Evolutionary conservation across 352 stramenopile genomes (phyloP).

Genomic region (Phytophthora sp.): DNA sequence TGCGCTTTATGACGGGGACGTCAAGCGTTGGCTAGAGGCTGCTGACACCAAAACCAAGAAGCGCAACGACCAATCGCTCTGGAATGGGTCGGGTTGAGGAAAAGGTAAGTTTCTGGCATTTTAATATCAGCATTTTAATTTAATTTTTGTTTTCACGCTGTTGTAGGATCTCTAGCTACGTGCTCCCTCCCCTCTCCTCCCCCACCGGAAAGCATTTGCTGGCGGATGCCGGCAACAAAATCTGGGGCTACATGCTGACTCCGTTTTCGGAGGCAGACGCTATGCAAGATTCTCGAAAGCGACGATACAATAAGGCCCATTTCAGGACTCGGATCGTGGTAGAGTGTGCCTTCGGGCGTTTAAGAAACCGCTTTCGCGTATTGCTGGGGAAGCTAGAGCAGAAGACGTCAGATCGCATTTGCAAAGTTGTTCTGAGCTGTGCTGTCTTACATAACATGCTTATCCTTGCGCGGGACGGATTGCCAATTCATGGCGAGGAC

Average conservation of each 20-base stretch:
- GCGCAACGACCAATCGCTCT: slow-evolving; percentile 26
- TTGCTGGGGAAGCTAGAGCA: slow-evolving; percentile 13
- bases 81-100: slow-evolving; percentile 20
- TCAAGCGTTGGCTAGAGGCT: neutral
- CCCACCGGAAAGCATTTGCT: slow-evolving; percentile 14
- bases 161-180: neutral
- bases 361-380: slow-evolving; percentile 17
- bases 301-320: slow-evolving; percentile 4
- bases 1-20: neutral
- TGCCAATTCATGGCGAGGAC: too few relatives aligned
- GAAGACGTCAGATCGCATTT: neutral
- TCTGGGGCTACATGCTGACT: slow-evolving; percentile 11
- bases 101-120: slow-evolving; percentile 10
- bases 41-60: neutral
- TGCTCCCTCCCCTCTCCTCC: too few relatives aligned
- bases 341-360: slow-evolving; percentile 15
- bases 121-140: neutral
- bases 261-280: slow-evolving; percentile 13
- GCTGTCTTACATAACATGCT: neutral
- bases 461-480: too few relatives aligned
- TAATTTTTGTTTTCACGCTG: neutral
- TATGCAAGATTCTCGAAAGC: neutral
- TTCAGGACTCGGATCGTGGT: slow-evolving; percentile 15
- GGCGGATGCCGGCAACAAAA: slow-evolving; percentile 10
- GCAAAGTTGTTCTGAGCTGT: neutral